Percentiles rank a stretch among this genome's conserved stretches.
Conservation (phyloP, 768 basidiomycete genomes). For the Agaricus subrufescens region DNA sequence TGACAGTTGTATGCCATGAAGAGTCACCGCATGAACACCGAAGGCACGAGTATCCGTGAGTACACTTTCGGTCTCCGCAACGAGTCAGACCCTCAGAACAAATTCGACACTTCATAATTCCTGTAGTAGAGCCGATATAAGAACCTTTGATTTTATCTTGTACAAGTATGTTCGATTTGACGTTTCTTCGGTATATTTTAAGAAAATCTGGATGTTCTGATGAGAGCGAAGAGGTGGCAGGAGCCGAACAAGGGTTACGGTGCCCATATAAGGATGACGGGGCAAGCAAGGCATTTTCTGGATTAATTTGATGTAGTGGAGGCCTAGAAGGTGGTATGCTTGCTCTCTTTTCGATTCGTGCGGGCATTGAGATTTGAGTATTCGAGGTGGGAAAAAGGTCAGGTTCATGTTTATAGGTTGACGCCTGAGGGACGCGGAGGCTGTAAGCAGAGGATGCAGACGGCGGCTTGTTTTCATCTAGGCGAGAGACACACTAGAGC, state of each 20-base stretch:
- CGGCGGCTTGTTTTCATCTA: background rate
- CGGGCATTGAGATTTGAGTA: background rate
- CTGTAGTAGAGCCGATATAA: background rate
- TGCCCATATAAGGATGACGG: background rate
- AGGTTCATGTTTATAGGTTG: background rate
- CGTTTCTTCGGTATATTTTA: background rate
- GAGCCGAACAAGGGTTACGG: background rate
- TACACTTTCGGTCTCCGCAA: background rate
- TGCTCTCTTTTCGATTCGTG: background rate
- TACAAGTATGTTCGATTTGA: background rate
- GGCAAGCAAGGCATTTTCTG: background rate
- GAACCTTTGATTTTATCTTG: background rate
- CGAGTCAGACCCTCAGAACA: conserved; percentile 3
- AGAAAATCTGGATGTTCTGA: background rate
- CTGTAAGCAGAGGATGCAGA: background rate
- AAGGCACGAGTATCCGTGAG: background rate
- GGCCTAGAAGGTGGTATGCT: background rate
- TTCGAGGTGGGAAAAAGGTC: background rate
- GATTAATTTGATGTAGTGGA: background rate
- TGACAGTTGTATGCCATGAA: conserved; percentile 3
- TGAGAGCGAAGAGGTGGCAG: background rate
- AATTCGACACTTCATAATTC: background rate
- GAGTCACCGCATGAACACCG: background rate
- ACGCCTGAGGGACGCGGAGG: background rate
- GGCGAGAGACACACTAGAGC: background rate